Base-by-base conservation (phyloP, 345 rosid genomes). In the Bruguiera sexangula region DNA sequence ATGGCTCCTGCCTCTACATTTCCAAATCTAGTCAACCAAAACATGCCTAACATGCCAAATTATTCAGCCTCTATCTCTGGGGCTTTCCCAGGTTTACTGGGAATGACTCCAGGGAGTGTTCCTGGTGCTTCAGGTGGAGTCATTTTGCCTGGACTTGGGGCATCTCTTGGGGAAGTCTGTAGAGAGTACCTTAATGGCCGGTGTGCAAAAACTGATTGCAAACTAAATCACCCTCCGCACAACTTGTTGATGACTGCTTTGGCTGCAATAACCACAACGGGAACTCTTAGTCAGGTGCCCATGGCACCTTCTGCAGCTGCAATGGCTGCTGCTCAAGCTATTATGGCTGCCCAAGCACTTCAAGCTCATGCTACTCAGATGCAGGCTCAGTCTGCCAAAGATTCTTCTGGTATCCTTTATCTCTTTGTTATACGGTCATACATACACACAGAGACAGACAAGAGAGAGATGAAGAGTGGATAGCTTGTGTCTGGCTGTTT, bases 281-380 rank as follows among this genome's bases (percentile, higher is more conserved):
- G 99, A 66, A 87, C 83, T 66, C 82, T 90, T 16, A 95, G 96
- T 79, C 97, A 90, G 83, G 94, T 88, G 22, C 99, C 98, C 29
- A 92, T 95, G 98, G 96, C 99, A 11, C 99, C 98, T 83, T 95
- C 99, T 43, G 99, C 99, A 34, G 99, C 98, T 69, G 99, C 99
- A 51, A 95, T 92, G 99, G 98, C 98, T 85, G 98, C 98, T 78
- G 98, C 98, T 66, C 98, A 94, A 79, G 97, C 97, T 50, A 94
- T 94, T 77, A 93, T 94, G 80, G 98, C 99, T n/a, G 99, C 99
- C 11, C 95, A 95, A 80, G 97, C 99, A 18, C 94, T 95, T 81
- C 98, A 95, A 79, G 98, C 99, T 37, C 99, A 95, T 95, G 98
- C 99, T 77, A 89, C 97, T 51, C 97, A 94, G 84, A 96, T 96